These are phyloP conservation scores for Casuarina cunninghamiana DNA, from an alignment of 306 rosid genomes.

Conservation along the genomic window DNA sequence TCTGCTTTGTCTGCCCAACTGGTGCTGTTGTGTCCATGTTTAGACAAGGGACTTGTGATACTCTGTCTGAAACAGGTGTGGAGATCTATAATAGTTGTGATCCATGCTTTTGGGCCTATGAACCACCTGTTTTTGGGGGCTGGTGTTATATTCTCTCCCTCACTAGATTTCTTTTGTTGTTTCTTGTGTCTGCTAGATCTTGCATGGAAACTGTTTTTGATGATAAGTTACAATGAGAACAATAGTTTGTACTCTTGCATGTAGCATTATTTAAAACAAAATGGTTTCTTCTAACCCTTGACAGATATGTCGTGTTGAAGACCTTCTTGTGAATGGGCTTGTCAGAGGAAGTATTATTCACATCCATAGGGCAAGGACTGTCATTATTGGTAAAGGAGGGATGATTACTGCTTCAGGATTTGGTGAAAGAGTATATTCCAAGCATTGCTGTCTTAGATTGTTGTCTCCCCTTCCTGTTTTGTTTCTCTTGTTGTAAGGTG, in stretches of 20 bases:
- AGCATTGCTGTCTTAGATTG: slow-evolving; percentile 3
- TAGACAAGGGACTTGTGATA: neutral
- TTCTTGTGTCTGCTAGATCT: neutral
- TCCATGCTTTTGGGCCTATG: slow-evolving; percentile 3
- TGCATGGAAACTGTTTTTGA: neutral
- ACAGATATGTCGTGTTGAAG: slow-evolving; percentile 98
- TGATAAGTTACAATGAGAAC: slow-evolving; percentile 1
- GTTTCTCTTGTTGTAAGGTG: slow-evolving; percentile 19
- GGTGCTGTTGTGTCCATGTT: neutral
- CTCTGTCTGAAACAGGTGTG: neutral
- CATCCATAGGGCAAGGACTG: slow-evolving; percentile 96
- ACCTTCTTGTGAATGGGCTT: slow-evolving; percentile 82
- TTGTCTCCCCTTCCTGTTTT: slow-evolving; percentile 15
- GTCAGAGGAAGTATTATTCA: slow-evolving; percentile 93
- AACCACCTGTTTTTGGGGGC: neutral
- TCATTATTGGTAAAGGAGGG: slow-evolving; percentile 69
- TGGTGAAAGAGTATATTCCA: slow-evolving; percentile 49
- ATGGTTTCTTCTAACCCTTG: slow-evolving; percentile 33
- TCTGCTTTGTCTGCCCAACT: neutral
- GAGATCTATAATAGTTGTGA: neutral
- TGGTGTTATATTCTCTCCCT: slow-evolving; percentile 6
- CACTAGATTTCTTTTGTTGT: neutral
- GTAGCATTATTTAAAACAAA: slow-evolving; percentile 5
- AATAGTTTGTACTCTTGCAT: neutral
- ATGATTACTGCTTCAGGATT: slow-evolving; percentile 72